These are phyloP conservation scores for Pyrus communis DNA, from an alignment of 306 rosid species.

Conservation along the genomic window DNA sequence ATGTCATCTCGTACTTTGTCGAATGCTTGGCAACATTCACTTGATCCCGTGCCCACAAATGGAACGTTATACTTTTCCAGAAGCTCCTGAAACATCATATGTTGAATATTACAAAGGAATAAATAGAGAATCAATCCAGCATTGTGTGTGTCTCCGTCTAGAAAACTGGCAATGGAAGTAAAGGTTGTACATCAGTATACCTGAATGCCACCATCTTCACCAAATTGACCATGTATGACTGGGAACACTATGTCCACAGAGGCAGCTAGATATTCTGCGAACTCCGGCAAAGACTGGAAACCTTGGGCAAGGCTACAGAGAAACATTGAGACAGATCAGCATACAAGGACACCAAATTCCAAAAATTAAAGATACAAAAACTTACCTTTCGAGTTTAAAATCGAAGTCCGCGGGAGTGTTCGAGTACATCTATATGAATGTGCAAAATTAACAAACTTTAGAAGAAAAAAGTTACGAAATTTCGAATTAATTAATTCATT, in stretches of 20 bases:
- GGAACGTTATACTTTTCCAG: slow-evolving; percentile 76
- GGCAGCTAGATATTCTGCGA: slow-evolving; percentile 71
- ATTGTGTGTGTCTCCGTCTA: not conserved
- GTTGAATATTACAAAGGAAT: not conserved
- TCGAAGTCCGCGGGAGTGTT: slow-evolving; percentile 97
- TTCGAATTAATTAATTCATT: not conserved
- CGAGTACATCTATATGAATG: slow-evolving; percentile 67
- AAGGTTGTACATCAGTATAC: slow-evolving; percentile 24
- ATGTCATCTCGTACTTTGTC: slow-evolving; percentile 54
- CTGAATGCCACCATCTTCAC: slow-evolving; percentile 98
- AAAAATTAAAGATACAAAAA: not conserved
- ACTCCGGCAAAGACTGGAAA: slow-evolving; percentile 58
- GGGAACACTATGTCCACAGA: slow-evolving; percentile 87
- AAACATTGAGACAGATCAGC: slow-evolving; percentile 17
- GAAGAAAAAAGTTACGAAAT: not conserved
- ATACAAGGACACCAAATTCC: slow-evolving; percentile 1
- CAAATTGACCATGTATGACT: slow-evolving; percentile 87
- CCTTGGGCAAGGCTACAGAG: slow-evolving; percentile 82
- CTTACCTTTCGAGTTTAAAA: slow-evolving; percentile 84
- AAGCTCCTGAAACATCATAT: slow-evolving; percentile 53
- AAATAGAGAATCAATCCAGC: not conserved
- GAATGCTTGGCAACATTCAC: slow-evolving; percentile 71
- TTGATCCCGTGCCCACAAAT: slow-evolving; percentile 92
- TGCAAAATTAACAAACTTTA: not conserved
- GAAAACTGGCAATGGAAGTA: not conserved